Conservation (phyloP, 768 basidiomycete genomes). For the Suillus variegatus region DNA sequence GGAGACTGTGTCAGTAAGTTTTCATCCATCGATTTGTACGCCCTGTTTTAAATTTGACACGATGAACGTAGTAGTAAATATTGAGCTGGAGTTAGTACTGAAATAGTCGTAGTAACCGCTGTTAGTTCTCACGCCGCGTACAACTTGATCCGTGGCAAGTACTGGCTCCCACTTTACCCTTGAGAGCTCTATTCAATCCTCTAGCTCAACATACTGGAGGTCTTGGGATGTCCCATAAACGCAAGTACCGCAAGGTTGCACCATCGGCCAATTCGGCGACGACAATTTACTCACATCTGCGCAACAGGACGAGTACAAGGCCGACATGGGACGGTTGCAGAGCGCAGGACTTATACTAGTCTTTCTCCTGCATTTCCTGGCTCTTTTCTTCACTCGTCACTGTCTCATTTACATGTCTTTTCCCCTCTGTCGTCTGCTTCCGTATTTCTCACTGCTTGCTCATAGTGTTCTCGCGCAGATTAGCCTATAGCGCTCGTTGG, state of each 20-base stretch:
- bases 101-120: no score
- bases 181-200: neutral
- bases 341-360: no score
- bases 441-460: no score
- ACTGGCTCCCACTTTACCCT: neutral
- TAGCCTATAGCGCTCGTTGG: no score
- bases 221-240: constrained; percentile 6
- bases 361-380: no score
- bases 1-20: neutral
- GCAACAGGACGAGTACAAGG: no score
- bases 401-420: no score
- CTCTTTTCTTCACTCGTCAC: no score
- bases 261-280: neutral
- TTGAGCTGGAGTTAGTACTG: neutral
- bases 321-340: no score
- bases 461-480: no score
- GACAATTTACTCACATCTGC: no score
- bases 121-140: neutral
- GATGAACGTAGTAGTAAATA: neutral
- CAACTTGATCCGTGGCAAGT: neutral
- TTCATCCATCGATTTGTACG: neutral
- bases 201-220: neutral
- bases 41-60: neutral
- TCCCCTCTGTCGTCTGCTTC: no score
- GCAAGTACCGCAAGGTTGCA: constrained; percentile 2